Evolutionary conservation across 1,139 yeast species (phyloP).

Genomic region (Saccharomyces hybrid): DNA sequence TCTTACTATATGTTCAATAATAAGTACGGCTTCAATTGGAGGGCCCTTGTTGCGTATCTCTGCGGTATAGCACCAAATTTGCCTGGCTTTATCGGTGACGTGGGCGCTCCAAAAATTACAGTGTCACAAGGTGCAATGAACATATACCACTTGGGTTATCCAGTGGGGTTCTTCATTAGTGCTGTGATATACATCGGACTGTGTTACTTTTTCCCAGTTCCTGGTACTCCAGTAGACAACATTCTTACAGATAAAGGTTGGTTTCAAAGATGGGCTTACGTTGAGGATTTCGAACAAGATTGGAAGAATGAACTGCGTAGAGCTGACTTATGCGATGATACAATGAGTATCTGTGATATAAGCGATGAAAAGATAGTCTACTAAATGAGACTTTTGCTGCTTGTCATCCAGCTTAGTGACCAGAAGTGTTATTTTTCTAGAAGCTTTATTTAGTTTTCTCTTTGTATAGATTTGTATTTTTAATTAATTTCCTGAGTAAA

Average conservation of each 20-base stretch:
- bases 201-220: conserved; percentile 48
- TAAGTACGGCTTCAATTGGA: conserved; percentile 67
- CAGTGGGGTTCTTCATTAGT: conserved; percentile 62
- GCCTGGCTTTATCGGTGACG: conserved; percentile 80
- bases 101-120: conserved; percentile 38
- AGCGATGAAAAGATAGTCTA: conserved; percentile 15
- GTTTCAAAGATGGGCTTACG: conserved; percentile 51
- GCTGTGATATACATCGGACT: conserved; percentile 43
- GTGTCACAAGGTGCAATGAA: conserved; percentile 75
- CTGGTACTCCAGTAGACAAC: conserved; percentile 44
- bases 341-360: conserved; percentile 17
- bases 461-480: not conserved
- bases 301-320: conserved; percentile 20
- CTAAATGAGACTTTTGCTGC: conserved; percentile 4
- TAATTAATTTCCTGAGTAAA: not conserved
- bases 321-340: conserved; percentile 17
- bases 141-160: conserved; percentile 64
- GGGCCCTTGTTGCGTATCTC: conserved; percentile 64
- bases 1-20: conserved; percentile 49
- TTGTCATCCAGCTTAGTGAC: not conserved
- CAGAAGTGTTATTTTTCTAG: not conserved
- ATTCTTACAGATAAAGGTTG: conserved; percentile 33
- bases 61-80: conserved; percentile 74
- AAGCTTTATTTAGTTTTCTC: not conserved
- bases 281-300: conserved; percentile 49